phyloP scores from a whole-genome alignment of 495 filamentous ascomycete genomes.

The Lasiosphaeris hirsuta region DNA sequence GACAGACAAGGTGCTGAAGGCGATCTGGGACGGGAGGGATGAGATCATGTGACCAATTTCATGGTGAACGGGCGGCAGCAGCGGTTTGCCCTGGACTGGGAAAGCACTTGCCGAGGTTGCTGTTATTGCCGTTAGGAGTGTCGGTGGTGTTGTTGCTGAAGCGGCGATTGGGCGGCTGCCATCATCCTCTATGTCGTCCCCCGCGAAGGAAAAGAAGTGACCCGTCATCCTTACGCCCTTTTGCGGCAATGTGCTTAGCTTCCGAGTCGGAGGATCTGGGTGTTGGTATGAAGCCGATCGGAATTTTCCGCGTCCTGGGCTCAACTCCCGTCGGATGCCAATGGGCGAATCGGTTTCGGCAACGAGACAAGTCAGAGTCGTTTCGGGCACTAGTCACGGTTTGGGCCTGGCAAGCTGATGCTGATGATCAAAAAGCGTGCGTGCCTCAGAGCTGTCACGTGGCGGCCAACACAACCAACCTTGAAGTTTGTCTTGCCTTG shows the following conservation, averaged over 20 bases:
- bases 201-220: constrained; percentile 76
- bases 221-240: constrained; percentile 8
- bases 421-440: neutral
- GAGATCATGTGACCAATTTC: constrained; percentile 55
- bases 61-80: constrained; percentile 45
- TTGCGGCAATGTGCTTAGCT: neutral
- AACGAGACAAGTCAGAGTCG: no score
- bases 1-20: constrained; percentile 62
- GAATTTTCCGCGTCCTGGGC: no score
- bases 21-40: constrained; percentile 72
- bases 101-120: constrained; percentile 42
- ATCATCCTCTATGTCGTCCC: constrained; percentile 77
- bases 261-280: no score
- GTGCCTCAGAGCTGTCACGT: neutral
- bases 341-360: no score
- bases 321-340: no score
- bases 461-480: no score
- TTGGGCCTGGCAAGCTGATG: constrained; percentile 4
- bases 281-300: no score
- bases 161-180: constrained; percentile 35
- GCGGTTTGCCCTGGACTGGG: constrained; percentile 45
- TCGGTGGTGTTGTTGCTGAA: constrained; percentile 16
- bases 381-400: no score
- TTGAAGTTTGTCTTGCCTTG: no score
- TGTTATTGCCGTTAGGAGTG: neutral